phyloP scores from a whole-genome alignment of 1,284 basidiomycete genomes.

The Tylopilus sp. region DNA sequence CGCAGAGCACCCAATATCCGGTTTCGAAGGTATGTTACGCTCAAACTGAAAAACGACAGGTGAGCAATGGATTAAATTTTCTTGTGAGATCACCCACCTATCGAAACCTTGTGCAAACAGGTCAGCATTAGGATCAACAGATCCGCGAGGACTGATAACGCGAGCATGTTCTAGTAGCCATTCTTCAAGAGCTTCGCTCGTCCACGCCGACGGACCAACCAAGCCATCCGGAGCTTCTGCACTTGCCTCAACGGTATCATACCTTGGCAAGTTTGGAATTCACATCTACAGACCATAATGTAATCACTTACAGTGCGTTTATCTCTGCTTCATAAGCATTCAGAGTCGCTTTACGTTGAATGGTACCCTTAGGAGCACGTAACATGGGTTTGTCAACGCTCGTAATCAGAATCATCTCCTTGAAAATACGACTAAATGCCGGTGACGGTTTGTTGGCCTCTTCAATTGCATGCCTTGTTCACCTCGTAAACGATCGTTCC shows the following conservation, averaged over 20 bases:
- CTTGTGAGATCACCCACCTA: background rate
- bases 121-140: background rate
- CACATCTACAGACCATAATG: too few species aligned
- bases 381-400: background rate
- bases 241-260: too few species aligned
- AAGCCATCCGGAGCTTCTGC: too few species aligned
- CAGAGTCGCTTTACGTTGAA: constrained; percentile 1
- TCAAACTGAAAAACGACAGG: background rate
- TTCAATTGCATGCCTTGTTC: constrained; percentile 1
- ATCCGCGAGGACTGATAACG: background rate
- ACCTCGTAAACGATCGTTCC: too few species aligned
- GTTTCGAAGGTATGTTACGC: constrained; percentile 5
- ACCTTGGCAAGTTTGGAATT: too few species aligned
- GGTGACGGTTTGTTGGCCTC: constrained; percentile 1
- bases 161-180: constrained; percentile 1
- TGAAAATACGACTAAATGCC: background rate
- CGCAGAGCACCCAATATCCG: background rate
- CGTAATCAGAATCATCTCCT: constrained; percentile 1
- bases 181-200: background rate
- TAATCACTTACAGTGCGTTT: constrained; percentile 1
- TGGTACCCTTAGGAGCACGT: constrained; percentile 1
- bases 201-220: constrained; percentile 3
- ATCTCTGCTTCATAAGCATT: constrained; percentile 6
- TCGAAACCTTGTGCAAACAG: constrained; percentile 9
- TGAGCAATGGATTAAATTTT: too few species aligned